phyloP scores from a whole-genome alignment of 2,329 filamentous ascomycete species.

The Colletotrichum shisoi region DNA sequence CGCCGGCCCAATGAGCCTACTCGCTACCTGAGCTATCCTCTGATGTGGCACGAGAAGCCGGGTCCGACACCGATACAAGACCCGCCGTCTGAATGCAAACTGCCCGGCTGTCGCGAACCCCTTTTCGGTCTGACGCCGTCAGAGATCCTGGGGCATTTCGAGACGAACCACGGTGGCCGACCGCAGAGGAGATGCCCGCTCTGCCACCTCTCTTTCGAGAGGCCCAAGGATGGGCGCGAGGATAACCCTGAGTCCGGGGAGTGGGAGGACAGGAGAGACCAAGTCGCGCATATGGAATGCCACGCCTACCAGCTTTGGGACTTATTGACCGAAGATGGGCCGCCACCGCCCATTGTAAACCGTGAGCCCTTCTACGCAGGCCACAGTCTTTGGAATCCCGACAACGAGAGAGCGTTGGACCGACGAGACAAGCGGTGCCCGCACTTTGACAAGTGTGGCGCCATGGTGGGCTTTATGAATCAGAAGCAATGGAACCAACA shows the following conservation, averaged over 20 bases:
- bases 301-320: constrained; percentile 40
- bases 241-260: neutral
- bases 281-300: constrained; percentile 40
- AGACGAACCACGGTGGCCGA: constrained; percentile 29
- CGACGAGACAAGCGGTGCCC: constrained; percentile 40
- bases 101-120: constrained; percentile 26
- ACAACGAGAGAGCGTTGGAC: constrained; percentile 29
- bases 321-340: constrained; percentile 1
- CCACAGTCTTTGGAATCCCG: constrained; percentile 37
- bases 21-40: constrained; percentile 22
- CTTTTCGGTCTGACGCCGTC: constrained; percentile 35
- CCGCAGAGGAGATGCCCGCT: constrained; percentile 33
- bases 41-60: constrained; percentile 35
- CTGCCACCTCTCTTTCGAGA: constrained; percentile 34
- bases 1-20: constrained; percentile 17
- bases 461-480: constrained; percentile 40
- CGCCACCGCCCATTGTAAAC: neutral
- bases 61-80: constrained; percentile 25
- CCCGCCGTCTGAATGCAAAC: constrained; percentile 33
- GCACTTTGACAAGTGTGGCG: constrained; percentile 37
- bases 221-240: constrained; percentile 17
- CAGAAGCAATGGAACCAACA: constrained; percentile 37
- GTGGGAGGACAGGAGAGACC: constrained; percentile 14
- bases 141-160: constrained; percentile 37
- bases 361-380: constrained; percentile 32